These are phyloP conservation scores for Letharia lupina DNA, from an alignment of 495 filamentous ascomycete genomes.

Conservation along the genomic window DNA sequence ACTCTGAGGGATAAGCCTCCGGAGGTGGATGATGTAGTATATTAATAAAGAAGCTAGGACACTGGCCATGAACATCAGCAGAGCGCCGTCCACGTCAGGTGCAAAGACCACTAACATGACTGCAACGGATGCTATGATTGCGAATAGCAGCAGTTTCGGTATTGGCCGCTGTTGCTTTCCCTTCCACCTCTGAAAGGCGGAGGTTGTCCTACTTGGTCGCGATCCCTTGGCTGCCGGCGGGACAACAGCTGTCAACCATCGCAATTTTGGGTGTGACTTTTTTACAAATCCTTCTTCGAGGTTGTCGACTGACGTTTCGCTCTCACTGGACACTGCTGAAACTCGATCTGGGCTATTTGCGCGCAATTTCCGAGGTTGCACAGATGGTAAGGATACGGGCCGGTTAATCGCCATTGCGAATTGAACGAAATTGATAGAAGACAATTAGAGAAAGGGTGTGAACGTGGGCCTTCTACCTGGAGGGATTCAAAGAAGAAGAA, in stretches of 20 bases:
- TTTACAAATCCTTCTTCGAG: not conserved
- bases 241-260: not conserved
- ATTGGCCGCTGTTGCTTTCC: not conserved
- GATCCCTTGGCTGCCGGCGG: not conserved
- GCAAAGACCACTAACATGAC: not conserved
- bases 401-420: not conserved
- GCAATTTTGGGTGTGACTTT: not conserved
- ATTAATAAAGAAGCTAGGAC: not conserved
- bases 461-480: not conserved
- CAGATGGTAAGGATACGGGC: not conserved
- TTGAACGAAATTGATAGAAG: no score
- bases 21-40: conserved; percentile 16
- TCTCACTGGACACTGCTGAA: not conserved
- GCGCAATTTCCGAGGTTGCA: not conserved
- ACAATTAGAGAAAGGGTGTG: not conserved
- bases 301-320: not conserved
- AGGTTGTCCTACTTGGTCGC: not conserved
- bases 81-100: not conserved
- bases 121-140: not conserved
- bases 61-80: not conserved
- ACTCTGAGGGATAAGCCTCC: conserved; percentile 8
- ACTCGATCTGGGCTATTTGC: not conserved
- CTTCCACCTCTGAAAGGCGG: not conserved
- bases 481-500: not conserved
- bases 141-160: not conserved